Conservation (phyloP, 306 rosid species). For the Vigna nakashimae region DNA sequence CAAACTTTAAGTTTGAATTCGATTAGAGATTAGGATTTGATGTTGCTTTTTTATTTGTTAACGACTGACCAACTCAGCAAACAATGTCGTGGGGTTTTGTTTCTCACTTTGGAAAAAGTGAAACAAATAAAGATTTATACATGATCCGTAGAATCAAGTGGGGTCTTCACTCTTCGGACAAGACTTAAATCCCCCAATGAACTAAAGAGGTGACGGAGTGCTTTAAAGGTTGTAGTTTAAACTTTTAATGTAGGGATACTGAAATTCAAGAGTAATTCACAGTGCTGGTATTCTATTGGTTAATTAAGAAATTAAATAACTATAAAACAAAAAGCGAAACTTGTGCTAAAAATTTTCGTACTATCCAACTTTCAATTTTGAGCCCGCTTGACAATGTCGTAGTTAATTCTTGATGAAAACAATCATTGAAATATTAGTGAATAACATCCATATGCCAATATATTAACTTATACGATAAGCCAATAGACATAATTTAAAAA, state of each 20-base stretch:
- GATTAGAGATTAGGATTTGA: not conserved
- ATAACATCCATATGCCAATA: too few relatives aligned
- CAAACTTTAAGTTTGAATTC: slow-evolving; percentile 1
- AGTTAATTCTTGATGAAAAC: too few relatives aligned
- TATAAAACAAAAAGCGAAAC: too few relatives aligned
- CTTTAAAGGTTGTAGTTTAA: not conserved
- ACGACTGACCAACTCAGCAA: not conserved
- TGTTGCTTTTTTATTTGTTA: not conserved
- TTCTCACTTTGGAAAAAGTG: not conserved
- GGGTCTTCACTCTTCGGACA: not conserved
- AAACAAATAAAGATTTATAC: not conserved
- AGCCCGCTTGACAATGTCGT: too few relatives aligned
- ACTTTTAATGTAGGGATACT: not conserved
- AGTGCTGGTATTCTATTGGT: not conserved
- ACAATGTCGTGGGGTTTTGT: not conserved
- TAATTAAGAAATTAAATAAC: too few relatives aligned
- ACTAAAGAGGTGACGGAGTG: not conserved
- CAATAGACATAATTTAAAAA: too few relatives aligned
- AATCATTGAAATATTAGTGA: too few relatives aligned
- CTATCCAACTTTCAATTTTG: too few relatives aligned
- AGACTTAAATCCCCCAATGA: not conserved
- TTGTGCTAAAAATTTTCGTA: too few relatives aligned
- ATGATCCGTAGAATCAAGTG: not conserved
- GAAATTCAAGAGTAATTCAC: not conserved
- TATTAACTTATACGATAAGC: too few relatives aligned